Conservation (phyloP, 192 early-diverging fungal genomes). For the Thamnidium elegans region DNA sequence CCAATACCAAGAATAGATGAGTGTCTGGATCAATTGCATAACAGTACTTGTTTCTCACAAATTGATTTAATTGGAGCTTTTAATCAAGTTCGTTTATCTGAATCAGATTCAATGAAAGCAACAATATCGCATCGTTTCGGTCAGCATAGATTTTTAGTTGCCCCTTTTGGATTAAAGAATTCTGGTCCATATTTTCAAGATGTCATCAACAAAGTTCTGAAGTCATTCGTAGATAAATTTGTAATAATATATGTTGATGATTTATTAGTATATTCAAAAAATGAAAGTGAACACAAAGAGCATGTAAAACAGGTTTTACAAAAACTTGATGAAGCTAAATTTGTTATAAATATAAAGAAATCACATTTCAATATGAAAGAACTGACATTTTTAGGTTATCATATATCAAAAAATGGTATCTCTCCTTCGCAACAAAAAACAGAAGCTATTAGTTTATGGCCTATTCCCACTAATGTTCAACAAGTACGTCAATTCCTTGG, state of each 20-base stretch:
- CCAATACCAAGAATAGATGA: neutral
- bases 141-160: constrained; percentile 18
- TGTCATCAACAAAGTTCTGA: constrained; percentile 13
- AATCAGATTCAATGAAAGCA: constrained; percentile 38
- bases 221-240: constrained; percentile 9
- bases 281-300: constrained; percentile 33
- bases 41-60: constrained; percentile 35
- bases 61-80: constrained; percentile 46
- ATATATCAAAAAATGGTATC: constrained; percentile 31
- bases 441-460: constrained; percentile 20
- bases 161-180: constrained; percentile 37
- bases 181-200: constrained; percentile 23
- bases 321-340: constrained; percentile 16
- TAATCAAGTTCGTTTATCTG: constrained; percentile 38
- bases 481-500: constrained; percentile 28
- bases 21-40: neutral
- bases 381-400: constrained; percentile 31
- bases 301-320: constrained; percentile 22
- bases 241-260: constrained; percentile 45
- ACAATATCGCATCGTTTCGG: constrained; percentile 27
- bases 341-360: constrained; percentile 15
- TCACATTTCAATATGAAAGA: constrained; percentile 9
- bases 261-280: constrained; percentile 36
- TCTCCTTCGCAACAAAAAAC: constrained; percentile 25
- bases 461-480: constrained; percentile 7